A percentile compares a stretch with the other conserved stretches of the same genome.
phyloP scores from a whole-genome alignment of 345 rosid species.

The Orychophragmus violaceus region DNA sequence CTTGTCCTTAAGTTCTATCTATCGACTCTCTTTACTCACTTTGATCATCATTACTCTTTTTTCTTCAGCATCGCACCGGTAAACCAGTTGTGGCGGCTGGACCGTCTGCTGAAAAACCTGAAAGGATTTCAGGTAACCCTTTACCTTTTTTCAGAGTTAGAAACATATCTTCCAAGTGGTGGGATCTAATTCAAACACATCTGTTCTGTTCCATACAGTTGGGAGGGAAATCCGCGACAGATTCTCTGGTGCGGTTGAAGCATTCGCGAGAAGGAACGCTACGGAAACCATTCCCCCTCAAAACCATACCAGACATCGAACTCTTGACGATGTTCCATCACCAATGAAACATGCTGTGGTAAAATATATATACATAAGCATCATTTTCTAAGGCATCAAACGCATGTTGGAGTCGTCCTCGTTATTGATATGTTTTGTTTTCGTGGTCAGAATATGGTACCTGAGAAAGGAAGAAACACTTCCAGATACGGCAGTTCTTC shows the following conservation, averaged over 20 bases:
- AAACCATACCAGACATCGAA: conserved; percentile 45
- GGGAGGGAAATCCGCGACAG: conserved; percentile 65
- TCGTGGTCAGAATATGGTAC: conserved; percentile 40
- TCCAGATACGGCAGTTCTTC: conserved; percentile 79
- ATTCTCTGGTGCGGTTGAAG: conserved; percentile 75
- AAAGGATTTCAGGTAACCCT: conserved; percentile 47
- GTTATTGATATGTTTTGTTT: neutral
- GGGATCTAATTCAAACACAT: neutral
- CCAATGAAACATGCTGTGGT: conserved; percentile 52
- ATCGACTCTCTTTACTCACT: neutral
- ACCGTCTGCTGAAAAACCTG: conserved; percentile 59
- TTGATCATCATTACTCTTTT: neutral
- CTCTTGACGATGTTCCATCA: conserved; percentile 46
- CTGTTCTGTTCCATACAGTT: conserved; percentile 23
- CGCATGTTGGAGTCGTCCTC: neutral
- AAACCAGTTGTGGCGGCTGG: conserved; percentile 45
- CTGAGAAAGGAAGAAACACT: conserved; percentile 45
- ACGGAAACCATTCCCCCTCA: conserved; percentile 43
- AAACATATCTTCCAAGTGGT: neutral
- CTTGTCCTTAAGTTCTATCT: neutral
- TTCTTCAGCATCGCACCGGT: conserved; percentile 40
- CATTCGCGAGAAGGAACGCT: conserved; percentile 56
- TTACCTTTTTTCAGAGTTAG: neutral
- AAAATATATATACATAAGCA: neutral
- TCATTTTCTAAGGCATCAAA: neutral